Evolutionary conservation across 352 stramenopile genomes (phyloP), one percentile per base, ranked within the genome.

Genomic region (Thraustotheca clavata): DNA sequence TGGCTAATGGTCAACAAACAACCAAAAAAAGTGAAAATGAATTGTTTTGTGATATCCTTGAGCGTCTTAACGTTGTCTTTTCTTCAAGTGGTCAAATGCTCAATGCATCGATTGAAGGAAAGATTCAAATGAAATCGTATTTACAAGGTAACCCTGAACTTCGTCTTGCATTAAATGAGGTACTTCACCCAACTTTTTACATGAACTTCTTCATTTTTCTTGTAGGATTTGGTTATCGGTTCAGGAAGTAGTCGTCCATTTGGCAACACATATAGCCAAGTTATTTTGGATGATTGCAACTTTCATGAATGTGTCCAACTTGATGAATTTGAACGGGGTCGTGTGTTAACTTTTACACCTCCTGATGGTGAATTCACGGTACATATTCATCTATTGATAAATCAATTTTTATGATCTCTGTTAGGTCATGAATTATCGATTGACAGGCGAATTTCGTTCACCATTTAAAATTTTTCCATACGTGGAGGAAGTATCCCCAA

Each of bases 41-140:
- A 70, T 97, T 99, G 31, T 99, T 99, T 76, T 98, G 98, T 38
- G 97, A 99, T 74, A 98, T 99, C 73, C 72, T 99, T 52, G 97
- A 99, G 83, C 81, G 96, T 27, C 80, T 99, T 34, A 98, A 97
- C 69, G 89, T 99, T 26, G 79, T 98, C n/a, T 98, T 99, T 69
- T 97, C 89, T 31, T 87, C 88, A 12, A 96, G 95, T 55, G 96
- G 96, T 41, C 96, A 98, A 67, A 95, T 99, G 62, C 86, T 99
- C 49, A 98, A 98, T 69, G 96, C 89, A 29, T 97, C 90, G 34
- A 99, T 99, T 69, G 96, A 99, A 69, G 96, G 96, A 59, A 97
- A 91, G 57, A 95, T 95, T 49, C 93, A 98, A 76, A 98, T 99
- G 87, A 99, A 99, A 79, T 98, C 87, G 65, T 99, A 98, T 69